These are phyloP conservation scores for Globisporangium solare DNA, from an alignment of 352 stramenopile species.

Conservation along the genomic window DNA sequence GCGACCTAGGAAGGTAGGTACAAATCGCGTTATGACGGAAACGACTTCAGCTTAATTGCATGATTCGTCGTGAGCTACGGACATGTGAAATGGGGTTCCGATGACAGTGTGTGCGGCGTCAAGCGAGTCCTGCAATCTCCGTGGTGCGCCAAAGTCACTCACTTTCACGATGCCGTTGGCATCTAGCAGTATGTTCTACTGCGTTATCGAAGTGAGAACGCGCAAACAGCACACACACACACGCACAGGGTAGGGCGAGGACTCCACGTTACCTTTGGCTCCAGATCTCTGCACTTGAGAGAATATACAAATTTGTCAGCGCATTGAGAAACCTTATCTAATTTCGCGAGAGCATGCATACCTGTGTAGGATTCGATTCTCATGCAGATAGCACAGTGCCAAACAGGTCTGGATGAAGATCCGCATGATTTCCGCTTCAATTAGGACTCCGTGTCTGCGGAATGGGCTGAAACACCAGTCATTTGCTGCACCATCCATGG, in stretches of 20 bases:
- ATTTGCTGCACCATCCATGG: constrained; percentile 3
- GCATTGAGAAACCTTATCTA: no score
- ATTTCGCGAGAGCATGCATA: constrained; percentile 10
- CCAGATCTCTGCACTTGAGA: constrained; percentile 39
- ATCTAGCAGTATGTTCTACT: constrained; percentile 55
- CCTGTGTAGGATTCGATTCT: constrained; percentile 56
- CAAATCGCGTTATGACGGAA: no score
- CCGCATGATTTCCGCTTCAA: constrained; percentile 52
- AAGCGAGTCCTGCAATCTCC: constrained; percentile 33
- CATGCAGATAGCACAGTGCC: constrained; percentile 59
- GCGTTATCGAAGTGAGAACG: not conserved
- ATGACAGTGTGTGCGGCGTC: constrained; percentile 52
- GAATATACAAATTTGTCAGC: not conserved
- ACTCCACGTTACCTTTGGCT: constrained; percentile 31
- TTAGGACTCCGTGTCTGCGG: not conserved
- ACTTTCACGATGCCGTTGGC: constrained; percentile 57
- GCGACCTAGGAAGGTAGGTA: constrained; percentile 29
- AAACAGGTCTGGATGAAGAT: constrained; percentile 64
- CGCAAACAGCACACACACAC: not conserved
- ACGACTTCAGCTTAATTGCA: no score
- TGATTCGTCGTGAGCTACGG: not conserved
- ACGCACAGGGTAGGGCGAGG: not conserved
- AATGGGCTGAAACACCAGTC: no score
- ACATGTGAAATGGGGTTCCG: constrained; percentile 78
- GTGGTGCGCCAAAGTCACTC: constrained; percentile 65